Base-by-base conservation (phyloP, 1,284 basidiomycete species). In the Rhodotorula sp. region DNA sequence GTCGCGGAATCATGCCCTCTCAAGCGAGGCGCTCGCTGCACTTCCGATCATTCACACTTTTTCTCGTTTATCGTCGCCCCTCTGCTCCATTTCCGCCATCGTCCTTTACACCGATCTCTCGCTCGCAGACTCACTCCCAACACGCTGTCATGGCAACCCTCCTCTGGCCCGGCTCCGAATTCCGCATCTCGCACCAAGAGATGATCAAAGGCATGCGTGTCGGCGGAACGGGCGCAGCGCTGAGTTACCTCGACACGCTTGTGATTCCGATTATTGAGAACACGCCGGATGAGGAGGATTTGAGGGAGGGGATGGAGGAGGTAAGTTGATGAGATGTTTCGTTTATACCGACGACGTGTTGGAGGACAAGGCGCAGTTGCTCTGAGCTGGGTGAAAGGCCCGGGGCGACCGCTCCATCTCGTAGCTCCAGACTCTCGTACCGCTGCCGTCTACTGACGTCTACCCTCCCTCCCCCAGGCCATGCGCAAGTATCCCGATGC, bases 141-240 rank as follows among this genome's bases (percentile, higher is more conserved):
- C 76, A 77, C 58, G 74, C 76, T 62, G 91, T 93, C 50, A 89
- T 92, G 86, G 87, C 88, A 8, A 92, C 90, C 0, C 80, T 93
- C 44, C 82, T 92, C 13, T 90, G 89, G 84, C 83, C 84, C 13
- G 87, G 85, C 0, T 82, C 84, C 48, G 82, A 86, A 40, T 92
- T 92, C 77, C 84, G 83, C 69, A 89, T 92, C 74, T 90, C 89
- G 13, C 90, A 92, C 79, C 70, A 75, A 56, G 76, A 89, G 85
- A 92, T 92, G 91, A 93, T 93, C 80, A 93, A 92, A 80, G 91
- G 91, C 48, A 86, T 93, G 61, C 85, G 89, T n/a, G 78, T 87
- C 28, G 88, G 85, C 16, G 91, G 91, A 7, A 87, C 84, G 37
- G 89, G 88, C 16, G 80, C 82, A 40, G 85, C 90, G 0, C 79